These are phyloP conservation scores for Berberis thunbergii DNA, from an alignment of 164 flowering plant species.

Conservation along the genomic window DNA sequence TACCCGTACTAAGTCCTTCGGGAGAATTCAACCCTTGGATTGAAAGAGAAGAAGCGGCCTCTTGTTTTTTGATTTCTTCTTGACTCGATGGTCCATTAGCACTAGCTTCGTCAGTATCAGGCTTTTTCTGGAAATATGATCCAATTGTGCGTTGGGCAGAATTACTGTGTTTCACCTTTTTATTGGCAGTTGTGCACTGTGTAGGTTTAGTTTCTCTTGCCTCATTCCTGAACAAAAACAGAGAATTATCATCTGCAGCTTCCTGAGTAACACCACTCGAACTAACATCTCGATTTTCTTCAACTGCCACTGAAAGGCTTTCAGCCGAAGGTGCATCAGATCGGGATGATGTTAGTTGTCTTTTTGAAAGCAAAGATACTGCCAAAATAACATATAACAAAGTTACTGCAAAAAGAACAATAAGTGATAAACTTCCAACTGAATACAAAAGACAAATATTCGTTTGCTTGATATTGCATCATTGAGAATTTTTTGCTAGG, in stretches of 20 bases:
- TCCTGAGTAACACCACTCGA: conserved; percentile 6
- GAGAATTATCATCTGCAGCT: conserved; percentile 5
- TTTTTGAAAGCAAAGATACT: conserved; percentile 68
- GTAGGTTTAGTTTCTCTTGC: conserved; percentile 9
- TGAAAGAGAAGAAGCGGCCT: conserved; percentile 7
- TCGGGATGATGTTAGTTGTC: conserved; percentile 21
- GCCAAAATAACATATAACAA: conserved; percentile 11
- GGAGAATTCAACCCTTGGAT: conserved; percentile 7
- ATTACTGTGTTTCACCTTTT: conserved; percentile 34
- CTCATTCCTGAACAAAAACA: conserved; percentile 5
- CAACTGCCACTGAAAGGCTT: conserved; percentile 12
- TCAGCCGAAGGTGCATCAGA: conserved; percentile 7
- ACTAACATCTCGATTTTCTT: conserved; percentile 10
- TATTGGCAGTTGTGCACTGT: conserved; percentile 22
- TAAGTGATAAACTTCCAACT: too few species aligned
- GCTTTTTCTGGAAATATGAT: conserved; percentile 61
- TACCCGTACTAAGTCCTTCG: conserved; percentile 8
- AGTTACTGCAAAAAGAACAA: conserved; percentile 42
- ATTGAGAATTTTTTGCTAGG: too few species aligned
- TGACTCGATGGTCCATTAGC: conserved; percentile 14
- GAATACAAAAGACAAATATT: too few species aligned
- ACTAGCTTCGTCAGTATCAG: conserved; percentile 9
- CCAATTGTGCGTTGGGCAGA: conserved; percentile 59
- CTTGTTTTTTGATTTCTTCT: conserved; percentile 11
- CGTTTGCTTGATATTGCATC: too few species aligned